These are phyloP conservation scores for Coemansia pectinata DNA, from an alignment of 192 early-diverging fungal species.

Conservation along the genomic window DNA sequence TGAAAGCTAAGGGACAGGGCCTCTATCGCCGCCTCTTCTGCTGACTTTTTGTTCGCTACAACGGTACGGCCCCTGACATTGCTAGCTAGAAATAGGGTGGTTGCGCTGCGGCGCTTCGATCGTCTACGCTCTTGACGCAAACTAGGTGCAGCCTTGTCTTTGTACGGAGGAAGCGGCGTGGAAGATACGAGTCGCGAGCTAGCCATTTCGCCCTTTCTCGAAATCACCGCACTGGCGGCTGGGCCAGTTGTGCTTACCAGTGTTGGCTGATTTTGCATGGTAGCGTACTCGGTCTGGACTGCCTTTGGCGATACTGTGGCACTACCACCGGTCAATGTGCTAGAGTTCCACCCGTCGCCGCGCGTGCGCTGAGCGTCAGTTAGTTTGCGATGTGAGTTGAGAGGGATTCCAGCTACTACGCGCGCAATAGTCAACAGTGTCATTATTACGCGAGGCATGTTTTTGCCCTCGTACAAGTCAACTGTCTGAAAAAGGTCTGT, in stretches of 20 bases:
- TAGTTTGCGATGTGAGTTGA: slow-evolving; percentile 45
- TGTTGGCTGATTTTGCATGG: slow-evolving; percentile 40
- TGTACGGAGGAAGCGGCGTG: slow-evolving; percentile 5
- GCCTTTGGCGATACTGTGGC: slow-evolving; percentile 5
- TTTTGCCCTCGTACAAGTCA: slow-evolving; percentile 79
- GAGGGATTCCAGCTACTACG: slow-evolving; percentile 56
- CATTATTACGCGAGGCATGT: slow-evolving; percentile 73
- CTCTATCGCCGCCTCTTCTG: slow-evolving; percentile 42
- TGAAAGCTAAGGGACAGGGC: not conserved
- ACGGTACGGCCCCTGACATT: slow-evolving; percentile 11
- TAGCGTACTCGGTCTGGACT: slow-evolving; percentile 15
- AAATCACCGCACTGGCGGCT: not conserved
- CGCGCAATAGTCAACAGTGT: slow-evolving; percentile 74
- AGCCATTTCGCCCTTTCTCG: not conserved
- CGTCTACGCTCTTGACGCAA: slow-evolving; percentile 35
- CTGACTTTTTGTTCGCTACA: slow-evolving; percentile 10
- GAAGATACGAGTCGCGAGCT: not conserved
- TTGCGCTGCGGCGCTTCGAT: slow-evolving; percentile 50
- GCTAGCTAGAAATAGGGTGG: slow-evolving; percentile 37
- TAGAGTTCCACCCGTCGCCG: slow-evolving; percentile 44
- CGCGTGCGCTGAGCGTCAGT: slow-evolving; percentile 34
- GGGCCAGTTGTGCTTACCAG: slow-evolving; percentile 18
- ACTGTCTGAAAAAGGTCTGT: slow-evolving; percentile 79
- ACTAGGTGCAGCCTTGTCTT: slow-evolving; percentile 9
- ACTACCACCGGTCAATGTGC: slow-evolving; percentile 30